Evolutionary conservation across 1,284 basidiomycete genomes (phyloP), one percentile per base, ranked within the genome.

Genomic region (Limonomyces culmigenus): DNA sequence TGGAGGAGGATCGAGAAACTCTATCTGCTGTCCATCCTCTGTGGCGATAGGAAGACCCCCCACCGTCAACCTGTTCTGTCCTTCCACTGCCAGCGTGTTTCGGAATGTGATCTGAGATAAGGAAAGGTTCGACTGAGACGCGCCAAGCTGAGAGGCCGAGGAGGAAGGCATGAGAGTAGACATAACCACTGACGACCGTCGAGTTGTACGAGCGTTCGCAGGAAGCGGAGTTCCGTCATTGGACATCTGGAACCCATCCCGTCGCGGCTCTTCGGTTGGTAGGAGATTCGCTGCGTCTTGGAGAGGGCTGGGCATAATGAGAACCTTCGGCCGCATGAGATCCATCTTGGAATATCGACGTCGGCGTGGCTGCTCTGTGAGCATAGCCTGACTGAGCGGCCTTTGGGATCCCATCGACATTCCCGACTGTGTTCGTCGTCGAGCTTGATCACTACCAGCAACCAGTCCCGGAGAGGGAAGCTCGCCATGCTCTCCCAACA

Each of bases 301-400:
- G 35, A 86, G 55, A 3, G 83, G 81, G 45, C 79, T 84, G 11
- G 81, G 81, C 81, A 86, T 86, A 39, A 86, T 74, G 33, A 86
- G 70, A 18, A 87, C 63, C 51, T 86, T 87, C 1, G 81, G 81
- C 19, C 81, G 65, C 50, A 86, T 62, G 35, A 86, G 57, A 17
- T 86, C 83, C 39, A 77, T 45, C 12, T 75, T 76, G 5, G 80
- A 80, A 46, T 73, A 73, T 18, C 63, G 70, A 29, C 68, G 65
- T 29, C 73, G 66, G 36, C 60, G 60, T 29, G 50, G 47, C 17
- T 58, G 56, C 32, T 47, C 49, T 52, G 38, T 47, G 49, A 32
- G 49, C 36, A 63, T 61, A 39, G 57, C 52, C 33, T 47, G 61
- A 43, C 74, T 73, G 33, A 71, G 54, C 38, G 75, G 55, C 48